Evolutionary conservation across 2,329 filamentous ascomycete species (phyloP).

Genomic region (Karstenula rhodostoma): DNA sequence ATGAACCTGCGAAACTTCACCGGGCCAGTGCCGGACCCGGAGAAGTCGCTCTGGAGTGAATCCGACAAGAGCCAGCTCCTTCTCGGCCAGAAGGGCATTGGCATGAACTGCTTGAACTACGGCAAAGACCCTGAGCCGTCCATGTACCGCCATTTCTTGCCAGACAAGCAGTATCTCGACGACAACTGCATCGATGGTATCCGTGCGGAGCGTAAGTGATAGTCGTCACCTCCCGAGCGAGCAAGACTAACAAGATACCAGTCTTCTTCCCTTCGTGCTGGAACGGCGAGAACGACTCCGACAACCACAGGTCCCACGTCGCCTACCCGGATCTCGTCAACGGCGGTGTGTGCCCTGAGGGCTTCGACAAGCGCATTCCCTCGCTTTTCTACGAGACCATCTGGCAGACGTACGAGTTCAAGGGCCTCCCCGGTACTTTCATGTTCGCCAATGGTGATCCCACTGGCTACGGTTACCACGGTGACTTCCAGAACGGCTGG

Average conservation of each 20-base stretch:
- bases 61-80: slow-evolving; percentile 73
- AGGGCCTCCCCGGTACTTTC: slow-evolving; percentile 64
- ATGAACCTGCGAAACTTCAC: slow-evolving; percentile 63
- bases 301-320: slow-evolving; percentile 72
- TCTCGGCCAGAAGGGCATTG: slow-evolving; percentile 81
- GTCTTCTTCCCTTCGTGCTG: slow-evolving; percentile 76
- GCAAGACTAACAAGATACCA: slow-evolving; percentile 3
- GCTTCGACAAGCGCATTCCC: slow-evolving; percentile 63
- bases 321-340: slow-evolving; percentile 64
- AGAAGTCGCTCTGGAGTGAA: slow-evolving; percentile 73
- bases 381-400: slow-evolving; percentile 69
- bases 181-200: slow-evolving; percentile 82
- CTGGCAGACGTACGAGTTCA: slow-evolving; percentile 63
- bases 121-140: slow-evolving; percentile 70
- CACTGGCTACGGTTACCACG: slow-evolving; percentile 78
- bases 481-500: slow-evolving; percentile 77
- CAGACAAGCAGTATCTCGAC: slow-evolving; percentile 81
- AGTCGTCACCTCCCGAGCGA: no score
- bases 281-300: slow-evolving; percentile 67
- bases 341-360: slow-evolving; percentile 63
- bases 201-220: slow-evolving; percentile 63
- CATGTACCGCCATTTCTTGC: slow-evolving; percentile 81
- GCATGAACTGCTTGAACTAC: slow-evolving; percentile 97
- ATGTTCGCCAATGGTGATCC: slow-evolving; percentile 75
- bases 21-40: slow-evolving; percentile 68